Evolutionary conservation across 225 moss, liverwort and hornwort species (phyloP).

Genomic region (Pseudisothecium myosuroides): DNA sequence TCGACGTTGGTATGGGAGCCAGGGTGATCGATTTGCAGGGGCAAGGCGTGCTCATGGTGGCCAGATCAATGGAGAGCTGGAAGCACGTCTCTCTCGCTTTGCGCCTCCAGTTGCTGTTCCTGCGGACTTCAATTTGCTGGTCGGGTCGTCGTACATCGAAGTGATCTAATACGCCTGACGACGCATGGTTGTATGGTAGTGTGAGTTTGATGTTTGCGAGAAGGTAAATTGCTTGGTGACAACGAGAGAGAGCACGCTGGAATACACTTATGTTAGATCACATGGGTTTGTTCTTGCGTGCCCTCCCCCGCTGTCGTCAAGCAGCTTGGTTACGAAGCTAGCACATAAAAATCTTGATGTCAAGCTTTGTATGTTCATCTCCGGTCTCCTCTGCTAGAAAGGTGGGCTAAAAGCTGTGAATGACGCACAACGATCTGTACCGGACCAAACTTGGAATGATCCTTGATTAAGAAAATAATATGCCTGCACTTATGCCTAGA

Average conservation of each 20-base stretch:
- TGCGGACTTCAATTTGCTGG: background rate
- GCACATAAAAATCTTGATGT: too few relatives aligned
- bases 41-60: background rate
- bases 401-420: background rate
- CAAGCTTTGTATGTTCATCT: background rate
- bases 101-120: background rate
- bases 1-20: background rate
- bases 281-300: slow-evolving; percentile 45
- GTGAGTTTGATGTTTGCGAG: background rate
- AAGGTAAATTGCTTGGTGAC: slow-evolving; percentile 22
- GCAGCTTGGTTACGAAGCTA: background rate
- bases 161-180: background rate
- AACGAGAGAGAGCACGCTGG: slow-evolving; percentile 62
- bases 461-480: background rate
- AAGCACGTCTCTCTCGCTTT: background rate
- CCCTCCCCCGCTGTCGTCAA: slow-evolving; percentile 32
- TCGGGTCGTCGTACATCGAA: background rate
- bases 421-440: background rate
- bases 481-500: background rate
- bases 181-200: background rate
- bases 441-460: background rate
- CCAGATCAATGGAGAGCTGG: background rate
- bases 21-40: background rate
- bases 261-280: background rate
- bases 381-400: background rate